These are phyloP conservation scores for Yamadazyma insecticola DNA, from an alignment of 805 yeast species.

Conservation along the genomic window DNA sequence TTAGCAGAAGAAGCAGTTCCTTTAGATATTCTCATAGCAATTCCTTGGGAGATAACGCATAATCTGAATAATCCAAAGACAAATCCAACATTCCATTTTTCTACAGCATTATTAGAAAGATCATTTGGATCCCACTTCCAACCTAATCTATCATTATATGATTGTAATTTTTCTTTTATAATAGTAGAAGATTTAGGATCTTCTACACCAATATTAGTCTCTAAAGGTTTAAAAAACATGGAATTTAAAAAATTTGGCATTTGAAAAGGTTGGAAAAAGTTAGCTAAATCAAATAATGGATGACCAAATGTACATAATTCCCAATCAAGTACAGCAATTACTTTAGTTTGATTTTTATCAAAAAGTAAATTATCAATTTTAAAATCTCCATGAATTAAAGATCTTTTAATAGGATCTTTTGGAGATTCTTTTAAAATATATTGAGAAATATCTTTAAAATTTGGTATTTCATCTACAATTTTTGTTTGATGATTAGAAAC, in stretches of 20 bases:
- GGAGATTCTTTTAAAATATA: conserved; percentile 46
- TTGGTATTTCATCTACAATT: conserved; percentile 45
- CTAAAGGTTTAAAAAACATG: conserved; percentile 20
- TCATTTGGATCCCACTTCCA: conserved; percentile 28
- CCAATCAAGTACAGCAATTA: conserved; percentile 61
- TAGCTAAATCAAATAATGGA: conserved; percentile 59
- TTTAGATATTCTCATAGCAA: conserved; percentile 47
- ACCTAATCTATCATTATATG: conserved; percentile 20
- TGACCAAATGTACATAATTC: conserved; percentile 63
- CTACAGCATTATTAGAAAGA: conserved; percentile 39
- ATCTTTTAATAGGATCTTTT: conserved; percentile 37
- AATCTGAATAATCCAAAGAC: conserved; percentile 54
- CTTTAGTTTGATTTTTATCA: conserved; percentile 46
- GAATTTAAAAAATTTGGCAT: conserved; percentile 37
- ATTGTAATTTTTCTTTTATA: conserved; percentile 10
- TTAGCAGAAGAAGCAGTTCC: conserved; percentile 53
- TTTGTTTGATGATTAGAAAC: conserved; percentile 37
- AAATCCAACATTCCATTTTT: conserved; percentile 47
- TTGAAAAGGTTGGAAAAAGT: conserved; percentile 51
- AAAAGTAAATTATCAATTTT: conserved; percentile 61
- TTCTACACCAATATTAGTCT: conserved; percentile 30
- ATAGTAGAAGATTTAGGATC: conserved; percentile 14
- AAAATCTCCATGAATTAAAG: conserved; percentile 61
- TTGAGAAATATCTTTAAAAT: conserved; percentile 35
- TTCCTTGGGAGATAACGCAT: conserved; percentile 58